phyloP scores from a whole-genome alignment of 1,139 yeast species.

The Pichia sp. region DNA sequence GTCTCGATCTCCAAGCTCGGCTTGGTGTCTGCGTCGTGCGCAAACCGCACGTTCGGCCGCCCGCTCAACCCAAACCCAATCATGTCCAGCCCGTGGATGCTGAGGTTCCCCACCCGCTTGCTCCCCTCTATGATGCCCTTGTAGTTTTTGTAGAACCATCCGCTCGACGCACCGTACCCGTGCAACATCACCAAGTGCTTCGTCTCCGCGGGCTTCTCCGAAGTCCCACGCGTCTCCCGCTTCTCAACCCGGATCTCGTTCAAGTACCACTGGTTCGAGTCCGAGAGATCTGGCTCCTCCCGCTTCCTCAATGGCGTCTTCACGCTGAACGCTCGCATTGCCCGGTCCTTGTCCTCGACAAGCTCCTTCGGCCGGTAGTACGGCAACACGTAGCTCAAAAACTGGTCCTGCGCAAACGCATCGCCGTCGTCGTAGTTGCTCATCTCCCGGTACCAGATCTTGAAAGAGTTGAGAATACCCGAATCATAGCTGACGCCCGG shows the following conservation, averaged over 20 bases:
- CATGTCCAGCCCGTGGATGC: constrained; percentile 72
- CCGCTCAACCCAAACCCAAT: constrained; percentile 83
- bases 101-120: constrained; percentile 22
- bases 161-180: constrained; percentile 89
- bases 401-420: constrained; percentile 25
- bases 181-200: constrained; percentile 66
- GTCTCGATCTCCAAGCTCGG: constrained; percentile 22
- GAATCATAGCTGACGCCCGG: not conserved
- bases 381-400: constrained; percentile 27
- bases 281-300: constrained; percentile 4
- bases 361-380: constrained; percentile 24
- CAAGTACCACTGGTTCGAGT: constrained; percentile 18
- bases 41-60: constrained; percentile 46
- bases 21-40: constrained; percentile 24
- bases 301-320: constrained; percentile 14
- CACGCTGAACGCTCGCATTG: constrained; percentile 18
- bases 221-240: not conserved
- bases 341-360: constrained; percentile 2
- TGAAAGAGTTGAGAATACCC: constrained; percentile 14
- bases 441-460: constrained; percentile 24
- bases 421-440: constrained; percentile 21
- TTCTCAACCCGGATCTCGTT: constrained; percentile 25
- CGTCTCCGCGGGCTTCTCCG: constrained; percentile 21
- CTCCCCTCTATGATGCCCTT: constrained; percentile 41
- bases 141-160: constrained; percentile 79